Base-by-base conservation (phyloP, 805 yeast species). In the Ogataea siamensis region DNA sequence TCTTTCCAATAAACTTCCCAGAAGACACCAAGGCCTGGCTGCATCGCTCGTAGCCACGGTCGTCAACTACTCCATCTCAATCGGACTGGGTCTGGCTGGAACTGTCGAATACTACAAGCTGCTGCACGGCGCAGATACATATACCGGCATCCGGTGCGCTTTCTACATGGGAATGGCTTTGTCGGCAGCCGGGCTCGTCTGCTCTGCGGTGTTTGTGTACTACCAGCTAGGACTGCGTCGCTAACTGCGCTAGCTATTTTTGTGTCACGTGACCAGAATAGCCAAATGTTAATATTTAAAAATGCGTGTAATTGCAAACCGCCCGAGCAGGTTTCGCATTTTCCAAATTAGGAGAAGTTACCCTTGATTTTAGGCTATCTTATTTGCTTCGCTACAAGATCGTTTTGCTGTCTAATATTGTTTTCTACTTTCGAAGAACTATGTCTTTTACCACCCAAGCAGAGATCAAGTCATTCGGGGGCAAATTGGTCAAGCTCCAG, bases 11-110 rank as follows among this genome's bases (percentile, higher is more conserved):
- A 64, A 63, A 32, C 63, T 83, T 24, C 88, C 89, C 0, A 57
- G 66, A 32, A 66, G 71, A 41, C 76, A 79, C 48, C 93, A 84
- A 60, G 93, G 91, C 7, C 75, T 81, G 71, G 89, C 88, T 0
- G 88, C 87, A 0, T 80, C 87, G 0, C 62, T 84, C 34, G 80
- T 82, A 4, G 70, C 80, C 14, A 83, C 93, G 0, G 76, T 80
- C 49, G 76, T 80, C 9, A 84, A 80, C 56, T 84, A 84, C 55
- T 77, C 88, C 0, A 80, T 76, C 54, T 77, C 88, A 0, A 55
- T 83, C n/a, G 77, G 80, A 24, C 62, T 84, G 21, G 91, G 88
- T 7, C 64, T 84, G 28, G 83, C 85, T 3, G 78, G 80, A n/a
- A 76, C 83, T 2, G 83, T 80, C 3, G 84, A 82, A 47, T 62